Conservation (phyloP, 1,284 basidiomycete genomes). For the Pseudozyma sp. region DNA sequence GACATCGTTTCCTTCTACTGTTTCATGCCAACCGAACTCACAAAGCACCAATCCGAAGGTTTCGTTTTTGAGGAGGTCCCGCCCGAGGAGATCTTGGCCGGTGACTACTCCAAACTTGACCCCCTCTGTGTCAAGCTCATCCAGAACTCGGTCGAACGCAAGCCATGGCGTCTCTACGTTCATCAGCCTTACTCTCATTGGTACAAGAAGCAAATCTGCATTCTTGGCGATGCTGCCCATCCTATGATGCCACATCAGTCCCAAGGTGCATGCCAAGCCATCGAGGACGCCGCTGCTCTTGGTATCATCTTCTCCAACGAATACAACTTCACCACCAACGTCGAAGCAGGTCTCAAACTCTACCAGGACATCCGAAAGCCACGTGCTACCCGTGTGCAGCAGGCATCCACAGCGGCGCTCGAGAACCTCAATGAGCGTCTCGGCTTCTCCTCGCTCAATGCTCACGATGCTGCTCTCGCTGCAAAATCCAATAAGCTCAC, state of each 20-base stretch:
- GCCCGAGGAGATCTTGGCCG: conserved; percentile 67
- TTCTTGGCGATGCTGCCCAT: conserved; percentile 66
- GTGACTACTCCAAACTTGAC: conserved; percentile 67
- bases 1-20: conserved; percentile 70
- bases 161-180: conserved; percentile 70
- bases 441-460: conserved; percentile 68
- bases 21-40: conserved; percentile 65
- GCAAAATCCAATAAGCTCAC: conserved; percentile 69
- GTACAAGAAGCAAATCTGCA: conserved; percentile 63
- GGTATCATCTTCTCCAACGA: conserved; percentile 40
- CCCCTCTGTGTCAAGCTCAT: conserved; percentile 67
- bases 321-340: conserved; percentile 63
- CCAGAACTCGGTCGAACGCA: conserved; percentile 57
- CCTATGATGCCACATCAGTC: conserved; percentile 55
- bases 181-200: conserved; percentile 69
- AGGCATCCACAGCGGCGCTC: conserved; percentile 65
- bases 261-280: conserved; percentile 48
- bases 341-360: conserved; percentile 63
- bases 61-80: conserved; percentile 68
- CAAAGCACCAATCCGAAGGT: conserved; percentile 70
- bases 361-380: conserved; percentile 70
- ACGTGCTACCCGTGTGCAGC: conserved; percentile 69
- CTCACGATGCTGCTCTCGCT: conserved; percentile 67
- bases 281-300: conserved; percentile 50
- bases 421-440: conserved; percentile 70